Conservation (phyloP, 352 stramenopile species). For the Phytophthora melonis region DNA sequence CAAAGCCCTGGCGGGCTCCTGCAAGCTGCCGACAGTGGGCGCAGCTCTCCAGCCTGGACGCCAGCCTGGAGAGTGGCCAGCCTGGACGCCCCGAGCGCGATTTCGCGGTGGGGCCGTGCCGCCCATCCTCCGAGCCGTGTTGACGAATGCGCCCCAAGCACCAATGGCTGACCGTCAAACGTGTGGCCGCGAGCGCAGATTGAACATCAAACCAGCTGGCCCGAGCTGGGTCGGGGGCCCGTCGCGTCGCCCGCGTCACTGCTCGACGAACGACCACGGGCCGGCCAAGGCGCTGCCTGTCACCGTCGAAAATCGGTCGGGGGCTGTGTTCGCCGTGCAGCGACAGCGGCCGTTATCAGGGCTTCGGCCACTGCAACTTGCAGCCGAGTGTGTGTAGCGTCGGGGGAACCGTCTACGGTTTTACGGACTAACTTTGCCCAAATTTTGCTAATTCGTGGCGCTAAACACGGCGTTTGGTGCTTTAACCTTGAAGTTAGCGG, state of each 20-base stretch:
- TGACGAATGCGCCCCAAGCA: conserved; percentile 11
- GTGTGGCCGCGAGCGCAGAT: conserved; percentile 26
- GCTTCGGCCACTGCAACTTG: neutral
- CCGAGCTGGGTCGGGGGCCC: conserved; percentile 16
- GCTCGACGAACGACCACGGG: conserved; percentile 9
- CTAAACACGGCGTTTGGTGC: conserved; percentile 11
- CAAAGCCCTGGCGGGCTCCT: neutral
- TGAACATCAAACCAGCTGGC: conserved; percentile 34
- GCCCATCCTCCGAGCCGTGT: conserved; percentile 1
- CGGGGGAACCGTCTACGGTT: conserved; percentile 17
- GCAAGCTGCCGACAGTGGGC: neutral
- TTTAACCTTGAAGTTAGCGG: neutral
- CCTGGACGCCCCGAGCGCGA: neutral
- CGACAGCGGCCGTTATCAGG: neutral
- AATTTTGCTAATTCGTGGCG: conserved; percentile 30
- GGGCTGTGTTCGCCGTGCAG: too few species aligned
- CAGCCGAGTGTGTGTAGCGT: neutral
- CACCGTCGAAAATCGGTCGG: conserved; percentile 15
- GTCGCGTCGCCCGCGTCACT: conserved; percentile 35
- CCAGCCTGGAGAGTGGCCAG: too few species aligned
- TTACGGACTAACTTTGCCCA: conserved; percentile 27
- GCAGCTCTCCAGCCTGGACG: neutral
- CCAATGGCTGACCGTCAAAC: conserved; percentile 12
- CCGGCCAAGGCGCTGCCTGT: neutral
- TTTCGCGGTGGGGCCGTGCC: neutral